Conservation (phyloP, 495 filamentous ascomycete species). For the Bathelium albidoporum region DNA sequence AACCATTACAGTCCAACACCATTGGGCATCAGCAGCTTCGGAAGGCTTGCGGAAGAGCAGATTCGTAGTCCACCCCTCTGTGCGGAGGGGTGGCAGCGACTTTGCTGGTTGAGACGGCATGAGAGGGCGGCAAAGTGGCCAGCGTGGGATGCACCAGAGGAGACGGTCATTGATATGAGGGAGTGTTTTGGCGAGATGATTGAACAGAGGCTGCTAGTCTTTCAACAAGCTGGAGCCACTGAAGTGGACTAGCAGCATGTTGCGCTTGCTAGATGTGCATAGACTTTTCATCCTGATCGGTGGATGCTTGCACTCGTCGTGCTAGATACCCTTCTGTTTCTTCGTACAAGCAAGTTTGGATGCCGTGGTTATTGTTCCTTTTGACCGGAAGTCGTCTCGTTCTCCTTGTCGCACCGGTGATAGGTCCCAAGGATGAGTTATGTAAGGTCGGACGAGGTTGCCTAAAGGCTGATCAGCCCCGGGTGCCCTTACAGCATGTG, state of each 20-base stretch:
- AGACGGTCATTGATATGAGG: constrained; percentile 28
- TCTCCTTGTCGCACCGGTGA: background rate
- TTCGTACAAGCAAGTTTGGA: too few relatives aligned
- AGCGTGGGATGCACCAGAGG: constrained; percentile 29
- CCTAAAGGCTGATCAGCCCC: background rate
- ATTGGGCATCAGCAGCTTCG: constrained; percentile 27
- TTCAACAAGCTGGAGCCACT: background rate
- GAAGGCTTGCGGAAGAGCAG: constrained; percentile 11
- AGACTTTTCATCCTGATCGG: background rate
- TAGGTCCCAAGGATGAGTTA: background rate
- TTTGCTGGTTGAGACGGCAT: constrained; percentile 27
- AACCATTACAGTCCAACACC: constrained; percentile 21
- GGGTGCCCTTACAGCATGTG: background rate
- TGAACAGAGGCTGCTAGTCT: background rate
- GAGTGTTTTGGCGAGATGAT: constrained; percentile 21
- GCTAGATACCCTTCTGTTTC: too few relatives aligned
- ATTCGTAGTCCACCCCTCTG: constrained; percentile 20
- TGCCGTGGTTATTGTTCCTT: too few relatives aligned
- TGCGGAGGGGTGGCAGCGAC: constrained; percentile 20
- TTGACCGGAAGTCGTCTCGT: too few relatives aligned
- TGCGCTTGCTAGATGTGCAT: background rate
- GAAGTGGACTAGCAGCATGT: background rate
- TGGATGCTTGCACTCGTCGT: too few relatives aligned
- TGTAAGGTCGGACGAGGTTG: too few relatives aligned
- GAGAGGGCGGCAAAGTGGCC: constrained; percentile 22